Evolutionary conservation across 176 grass and related monocot species (phyloP).

Genomic region (Coix lacrymajobi): DNA sequence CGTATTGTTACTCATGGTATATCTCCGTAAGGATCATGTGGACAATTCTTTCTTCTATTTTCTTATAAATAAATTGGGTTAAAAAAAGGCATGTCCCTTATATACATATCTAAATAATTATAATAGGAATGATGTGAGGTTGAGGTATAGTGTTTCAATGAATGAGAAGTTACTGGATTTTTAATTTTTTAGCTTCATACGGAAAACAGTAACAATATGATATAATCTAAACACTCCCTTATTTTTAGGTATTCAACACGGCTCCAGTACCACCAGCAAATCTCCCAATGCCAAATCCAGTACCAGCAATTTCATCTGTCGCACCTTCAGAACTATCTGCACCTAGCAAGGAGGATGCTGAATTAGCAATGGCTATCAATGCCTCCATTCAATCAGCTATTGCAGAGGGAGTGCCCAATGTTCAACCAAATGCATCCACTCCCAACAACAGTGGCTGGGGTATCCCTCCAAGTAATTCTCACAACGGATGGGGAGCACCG

Average conservation of each 20-base stretch:
- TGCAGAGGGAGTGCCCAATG: constrained; percentile 68
- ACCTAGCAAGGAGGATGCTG: constrained; percentile 62
- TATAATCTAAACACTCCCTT: not conserved
- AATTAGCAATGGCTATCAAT: constrained; percentile 86
- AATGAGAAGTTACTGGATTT: not conserved
- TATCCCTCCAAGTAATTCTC: constrained; percentile 36
- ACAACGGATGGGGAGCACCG: constrained; percentile 63
- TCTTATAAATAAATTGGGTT: not conserved
- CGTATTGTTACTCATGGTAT: not conserved
- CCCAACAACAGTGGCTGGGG: constrained; percentile 45
- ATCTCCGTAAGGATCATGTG: constrained; percentile 6
- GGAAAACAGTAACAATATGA: not conserved
- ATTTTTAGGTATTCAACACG: constrained; percentile 38
- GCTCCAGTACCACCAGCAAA: constrained; percentile 30
- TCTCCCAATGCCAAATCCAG: constrained; percentile 20
- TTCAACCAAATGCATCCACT: constrained; percentile 39
- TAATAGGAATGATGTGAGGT: not conserved
- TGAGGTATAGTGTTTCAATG: not conserved
- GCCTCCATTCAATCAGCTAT: constrained; percentile 85
- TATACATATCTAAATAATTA: not conserved
- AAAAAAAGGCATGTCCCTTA: not conserved
- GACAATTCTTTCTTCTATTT: not conserved
- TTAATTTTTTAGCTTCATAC: not conserved
- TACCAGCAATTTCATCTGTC: constrained; percentile 16
- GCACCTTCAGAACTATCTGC: constrained; percentile 27